Evolutionary conservation across 2,329 filamentous ascomycete species (phyloP).

Genomic region (Aspergillus transmontanensis): DNA sequence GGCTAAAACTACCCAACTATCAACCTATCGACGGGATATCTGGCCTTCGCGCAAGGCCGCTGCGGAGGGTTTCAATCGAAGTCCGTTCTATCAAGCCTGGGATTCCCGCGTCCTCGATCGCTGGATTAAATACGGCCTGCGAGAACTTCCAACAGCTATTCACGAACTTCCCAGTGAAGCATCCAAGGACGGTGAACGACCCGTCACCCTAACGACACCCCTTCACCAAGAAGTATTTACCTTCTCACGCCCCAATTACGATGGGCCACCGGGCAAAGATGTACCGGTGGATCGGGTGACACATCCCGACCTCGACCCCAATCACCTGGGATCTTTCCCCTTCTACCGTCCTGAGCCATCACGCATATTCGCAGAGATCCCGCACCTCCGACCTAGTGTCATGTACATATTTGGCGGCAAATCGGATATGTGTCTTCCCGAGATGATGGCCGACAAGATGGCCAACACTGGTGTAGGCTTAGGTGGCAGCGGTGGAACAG

Average conservation of each 20-base stretch:
- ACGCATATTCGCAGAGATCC: slow-evolving; percentile 43
- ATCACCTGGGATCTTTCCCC: slow-evolving; percentile 33
- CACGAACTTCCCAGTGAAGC: slow-evolving; percentile 31
- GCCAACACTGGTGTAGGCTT: slow-evolving; percentile 41
- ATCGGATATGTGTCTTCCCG: slow-evolving; percentile 44
- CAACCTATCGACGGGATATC: slow-evolving; percentile 71
- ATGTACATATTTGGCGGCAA: slow-evolving; percentile 50
- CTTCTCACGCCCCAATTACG: slow-evolving; percentile 53
- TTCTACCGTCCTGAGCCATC: slow-evolving; percentile 50
- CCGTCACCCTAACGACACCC: slow-evolving; percentile 73
- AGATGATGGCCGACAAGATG: slow-evolving; percentile 45
- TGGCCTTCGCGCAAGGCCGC: slow-evolving; percentile 80
- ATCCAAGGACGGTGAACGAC: slow-evolving; percentile 31
- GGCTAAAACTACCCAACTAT: slow-evolving; percentile 53
- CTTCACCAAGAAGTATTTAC: slow-evolving; percentile 80
- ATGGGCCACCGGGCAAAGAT: slow-evolving; percentile 57
- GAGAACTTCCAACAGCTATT: slow-evolving; percentile 67
- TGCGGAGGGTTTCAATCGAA: slow-evolving; percentile 65
- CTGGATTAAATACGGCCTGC: slow-evolving; percentile 74
- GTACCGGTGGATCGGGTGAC: slow-evolving; percentile 44
- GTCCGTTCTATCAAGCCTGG: slow-evolving; percentile 80
- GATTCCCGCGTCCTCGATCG: slow-evolving; percentile 75
- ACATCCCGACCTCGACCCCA: slow-evolving; percentile 48
- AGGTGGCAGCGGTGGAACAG: slow-evolving; percentile 57
- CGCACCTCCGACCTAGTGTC: slow-evolving; percentile 47